phyloP scores from a whole-genome alignment of 331 rosid genomes.

The Dryas integrifolia region DNA sequence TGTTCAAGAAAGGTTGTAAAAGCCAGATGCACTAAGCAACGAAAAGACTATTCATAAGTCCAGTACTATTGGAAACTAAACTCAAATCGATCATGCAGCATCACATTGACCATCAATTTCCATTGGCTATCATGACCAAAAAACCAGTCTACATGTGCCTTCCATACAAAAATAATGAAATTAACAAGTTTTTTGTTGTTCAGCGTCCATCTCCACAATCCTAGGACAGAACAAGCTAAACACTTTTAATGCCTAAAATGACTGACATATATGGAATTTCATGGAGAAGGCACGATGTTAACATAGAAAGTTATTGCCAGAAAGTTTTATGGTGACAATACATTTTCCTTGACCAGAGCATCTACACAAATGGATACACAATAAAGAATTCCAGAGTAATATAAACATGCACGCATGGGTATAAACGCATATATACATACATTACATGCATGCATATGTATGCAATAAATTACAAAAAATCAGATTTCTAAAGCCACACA shows the following conservation, averaged over 20 bases:
- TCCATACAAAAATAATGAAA: not conserved
- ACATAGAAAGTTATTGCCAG: not conserved
- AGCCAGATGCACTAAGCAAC: not conserved
- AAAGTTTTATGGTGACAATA: not conserved
- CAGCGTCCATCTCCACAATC: not conserved
- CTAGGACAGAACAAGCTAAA: not conserved
- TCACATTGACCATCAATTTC: not conserved
- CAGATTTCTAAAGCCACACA: not conserved
- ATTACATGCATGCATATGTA: not conserved
- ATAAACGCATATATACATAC: not conserved
- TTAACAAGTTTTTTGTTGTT: not conserved
- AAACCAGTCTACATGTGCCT: not conserved
- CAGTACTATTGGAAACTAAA: not conserved
- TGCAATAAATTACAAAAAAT: not conserved
- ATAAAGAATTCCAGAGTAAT: not conserved
- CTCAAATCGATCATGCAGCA: conserved; percentile 4
- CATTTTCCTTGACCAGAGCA: not conserved
- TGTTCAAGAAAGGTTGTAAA: too few species aligned
- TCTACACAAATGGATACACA: not conserved
- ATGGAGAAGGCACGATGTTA: not conserved
- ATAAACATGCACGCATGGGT: conserved; percentile 6
- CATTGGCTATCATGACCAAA: not conserved
- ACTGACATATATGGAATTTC: not conserved
- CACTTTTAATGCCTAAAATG: not conserved
- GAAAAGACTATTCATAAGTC: not conserved